Base-by-base conservation (phyloP, 179 eudicot genomes). In the Camellia oleifera region DNA sequence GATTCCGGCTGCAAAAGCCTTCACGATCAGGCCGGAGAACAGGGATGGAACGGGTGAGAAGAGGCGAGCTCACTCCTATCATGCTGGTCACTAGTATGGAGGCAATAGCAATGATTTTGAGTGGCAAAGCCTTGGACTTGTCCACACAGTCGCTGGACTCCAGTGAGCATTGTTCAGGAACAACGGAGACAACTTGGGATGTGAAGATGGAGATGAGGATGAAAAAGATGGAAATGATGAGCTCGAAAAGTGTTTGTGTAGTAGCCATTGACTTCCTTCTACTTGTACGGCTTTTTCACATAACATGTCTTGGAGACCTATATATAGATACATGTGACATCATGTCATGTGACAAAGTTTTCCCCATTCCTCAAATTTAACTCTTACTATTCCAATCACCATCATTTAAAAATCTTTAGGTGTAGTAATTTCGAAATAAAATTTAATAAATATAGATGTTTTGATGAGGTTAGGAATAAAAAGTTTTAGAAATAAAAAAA, bases 1-100 rank as follows among this genome's bases (percentile, higher is more conserved):
- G 7, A 90, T 86, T 1, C 93, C 93, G 48, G 91, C 77, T 15
- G 91, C 91, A 77, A 90, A 90, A 1, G 86, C 84, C 81, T 90
- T 90, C 15, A 86, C 85, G 23, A 87, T 88, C 89, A 5, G 91
- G 87, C 56, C 76, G 72, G 7, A 86, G 78, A 8, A 85, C 89
- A 0, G 88, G 87, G 68, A 86, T 11, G 0, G 89, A 88, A 0
- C 83, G 83, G 1, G 85, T 82, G 23, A 85, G 74, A 5, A 90
- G 85, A 32, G 93, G 93, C 13, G 83, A 40, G 17, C 78, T 75
- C 0, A 90, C 91, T 15, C 93, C 93, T 9, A 87, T 84, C 76
- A 90, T 79, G 76, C 93, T 88, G 2, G 91, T 84, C 13, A 81
- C 14, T 0, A 90, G 77, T 15, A 90, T 90, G 8, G 82, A 44